phyloP scores from a whole-genome alignment of 495 filamentous ascomycete genomes.

The Acidiella bohemica region DNA sequence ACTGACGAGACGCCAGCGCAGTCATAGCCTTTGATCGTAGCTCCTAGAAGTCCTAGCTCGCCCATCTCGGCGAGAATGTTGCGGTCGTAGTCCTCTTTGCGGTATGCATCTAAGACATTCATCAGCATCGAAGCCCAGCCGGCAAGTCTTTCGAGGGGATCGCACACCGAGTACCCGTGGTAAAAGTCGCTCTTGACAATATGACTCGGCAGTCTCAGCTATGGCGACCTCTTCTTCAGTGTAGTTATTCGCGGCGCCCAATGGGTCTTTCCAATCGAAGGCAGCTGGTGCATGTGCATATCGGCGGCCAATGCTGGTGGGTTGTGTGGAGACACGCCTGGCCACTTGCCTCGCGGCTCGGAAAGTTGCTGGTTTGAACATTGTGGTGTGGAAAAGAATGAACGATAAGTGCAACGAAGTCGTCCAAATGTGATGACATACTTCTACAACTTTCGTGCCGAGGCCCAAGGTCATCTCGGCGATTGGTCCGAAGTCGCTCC shows the following conservation, averaged over 20 bases:
- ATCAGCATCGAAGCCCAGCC: neutral
- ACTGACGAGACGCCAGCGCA: constrained; percentile 92
- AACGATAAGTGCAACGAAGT: too few relatives aligned
- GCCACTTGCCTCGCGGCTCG: constrained; percentile 27
- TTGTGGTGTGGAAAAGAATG: too few relatives aligned
- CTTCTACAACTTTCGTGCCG: too few relatives aligned
- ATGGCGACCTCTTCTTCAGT: constrained; percentile 87
- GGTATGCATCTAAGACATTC: constrained; percentile 65
- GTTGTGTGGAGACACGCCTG: constrained; percentile 18
- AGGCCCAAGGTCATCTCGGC: too few relatives aligned
- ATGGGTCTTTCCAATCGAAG: constrained; percentile 90
- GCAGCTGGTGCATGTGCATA: constrained; percentile 40
- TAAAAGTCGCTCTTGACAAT: constrained; percentile 78
- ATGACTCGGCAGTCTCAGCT: constrained; percentile 72
- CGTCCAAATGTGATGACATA: too few relatives aligned
- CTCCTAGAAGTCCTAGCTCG: constrained; percentile 78
- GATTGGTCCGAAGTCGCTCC: too few relatives aligned
- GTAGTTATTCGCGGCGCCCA: constrained; percentile 55
- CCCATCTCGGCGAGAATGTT: constrained; percentile 92
- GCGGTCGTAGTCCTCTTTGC: constrained; percentile 82
- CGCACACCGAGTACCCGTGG: constrained; percentile 76
- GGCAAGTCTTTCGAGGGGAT: neutral
- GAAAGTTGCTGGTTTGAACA: constrained; percentile 31
- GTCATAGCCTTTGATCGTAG: constrained; percentile 81
- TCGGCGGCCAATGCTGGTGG: constrained; percentile 28